Evolutionary conservation across 2,329 filamentous ascomycete species (phyloP).

Genomic region (Trichoderma guizhouense): DNA sequence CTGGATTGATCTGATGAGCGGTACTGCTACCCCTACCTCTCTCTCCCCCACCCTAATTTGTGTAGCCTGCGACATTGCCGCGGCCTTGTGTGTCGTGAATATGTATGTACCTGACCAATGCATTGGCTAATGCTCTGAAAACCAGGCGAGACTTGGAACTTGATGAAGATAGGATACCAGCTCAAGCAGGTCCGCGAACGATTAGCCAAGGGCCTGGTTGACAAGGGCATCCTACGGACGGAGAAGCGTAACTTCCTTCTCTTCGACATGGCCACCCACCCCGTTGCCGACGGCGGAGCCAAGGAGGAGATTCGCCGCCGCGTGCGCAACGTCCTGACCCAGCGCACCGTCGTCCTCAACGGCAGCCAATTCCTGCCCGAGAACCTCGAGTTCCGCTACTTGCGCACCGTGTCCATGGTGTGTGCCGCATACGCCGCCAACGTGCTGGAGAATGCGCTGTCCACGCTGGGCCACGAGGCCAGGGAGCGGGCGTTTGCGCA

Average conservation of each 20-base stretch:
- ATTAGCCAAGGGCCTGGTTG: slow-evolving; percentile 92
- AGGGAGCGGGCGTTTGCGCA: slow-evolving; percentile 93
- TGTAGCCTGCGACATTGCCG: not conserved
- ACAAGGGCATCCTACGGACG: slow-evolving; percentile 96
- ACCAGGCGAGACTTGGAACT: slow-evolving; percentile 95
- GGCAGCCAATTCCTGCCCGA: slow-evolving; percentile 87
- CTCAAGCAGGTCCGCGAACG: slow-evolving; percentile 98
- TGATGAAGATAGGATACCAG: slow-evolving; percentile 99
- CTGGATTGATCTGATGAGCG: slow-evolving; percentile 99
- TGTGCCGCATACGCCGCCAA: slow-evolving; percentile 98
- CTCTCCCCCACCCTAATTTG: not conserved
- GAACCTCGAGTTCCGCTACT: slow-evolving; percentile 88
- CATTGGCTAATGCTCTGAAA: not conserved
- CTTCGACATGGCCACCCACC: slow-evolving; percentile 99
- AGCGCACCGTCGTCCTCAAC: slow-evolving; percentile 87
- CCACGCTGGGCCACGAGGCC: slow-evolving; percentile 88
- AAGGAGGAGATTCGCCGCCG: slow-evolving; percentile 96
- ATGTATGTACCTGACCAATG: not conserved
- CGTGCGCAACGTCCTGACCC: slow-evolving; percentile 87
- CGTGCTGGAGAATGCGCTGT: slow-evolving; percentile 95
- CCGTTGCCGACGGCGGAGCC: slow-evolving; percentile 90
- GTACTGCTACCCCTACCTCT: slow-evolving; percentile 48
- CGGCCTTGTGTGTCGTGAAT: not conserved
- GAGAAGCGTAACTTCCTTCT: slow-evolving; percentile 99
- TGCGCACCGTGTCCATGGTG: slow-evolving; percentile 91